Evolutionary conservation across 2,329 filamentous ascomycete genomes (phyloP), one percentile per base, ranked within the genome.

Genomic region (Cephalotrichum gorgonifer): DNA sequence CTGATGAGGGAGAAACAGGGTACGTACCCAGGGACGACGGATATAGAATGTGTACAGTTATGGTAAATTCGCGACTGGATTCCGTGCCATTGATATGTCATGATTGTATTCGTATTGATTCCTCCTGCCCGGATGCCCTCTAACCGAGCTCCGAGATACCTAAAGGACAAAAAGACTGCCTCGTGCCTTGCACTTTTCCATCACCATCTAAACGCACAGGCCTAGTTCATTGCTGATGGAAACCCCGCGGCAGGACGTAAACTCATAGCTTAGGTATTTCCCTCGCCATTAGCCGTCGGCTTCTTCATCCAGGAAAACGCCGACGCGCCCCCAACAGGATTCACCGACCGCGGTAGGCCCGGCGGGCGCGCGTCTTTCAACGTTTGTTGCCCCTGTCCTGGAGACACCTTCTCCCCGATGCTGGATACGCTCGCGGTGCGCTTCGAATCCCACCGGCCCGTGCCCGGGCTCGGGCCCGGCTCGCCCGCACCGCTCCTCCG

Each of bases 301-400:
- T 48, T 48, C 46, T 48, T 91, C 72, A 96, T 83, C 90, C 90
- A 97, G 12, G 86, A 84, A 69, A 97, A 97, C 3, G 91, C 91
- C 51, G 88, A 93, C 14, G 86, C 91, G n/a, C 87, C 87, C 8
- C 91, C 91, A 17, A 95, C 79, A 0, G 93, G 91, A 60, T 97
- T 97, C 28, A 80, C 73, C 6, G 80, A 75, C 50, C 81, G 76
- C 15, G 78, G 69, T n/a, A 70, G 60, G 17, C 66, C 58, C 39
- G 69, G 62, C 33, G 63, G 59, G 48, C 45, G 31, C 15, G 35
- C 25, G 3, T 17, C 26, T 26, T 48, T 27, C 22, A 15, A 20
- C 22, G 43, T 64, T 69, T 49, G 68, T 66, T 35, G 57, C 55
- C 43, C 69, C 64, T 50, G 62, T 52, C 65, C 66, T 14, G 12